These are phyloP conservation scores for Microbotryum intermedium DNA, from an alignment of 1,284 basidiomycete genomes.

Conservation along the genomic window DNA sequence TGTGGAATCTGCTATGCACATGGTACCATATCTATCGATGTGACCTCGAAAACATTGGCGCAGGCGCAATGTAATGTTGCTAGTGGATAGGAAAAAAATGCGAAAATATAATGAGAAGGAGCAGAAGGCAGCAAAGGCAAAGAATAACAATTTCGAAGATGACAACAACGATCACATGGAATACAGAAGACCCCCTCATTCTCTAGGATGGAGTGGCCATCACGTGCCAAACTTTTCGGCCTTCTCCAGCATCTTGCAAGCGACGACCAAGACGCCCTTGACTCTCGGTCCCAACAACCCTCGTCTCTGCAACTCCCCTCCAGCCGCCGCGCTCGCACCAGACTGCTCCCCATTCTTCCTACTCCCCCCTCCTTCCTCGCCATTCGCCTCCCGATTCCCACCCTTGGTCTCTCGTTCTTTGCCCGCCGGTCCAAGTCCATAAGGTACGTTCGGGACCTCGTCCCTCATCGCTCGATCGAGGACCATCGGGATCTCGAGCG, in stretches of 20 bases:
- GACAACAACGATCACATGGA: background rate
- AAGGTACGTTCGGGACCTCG: conserved; percentile 7
- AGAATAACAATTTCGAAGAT: background rate
- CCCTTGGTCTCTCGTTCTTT: background rate
- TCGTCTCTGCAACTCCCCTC: conserved; percentile 19
- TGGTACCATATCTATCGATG: too few species aligned
- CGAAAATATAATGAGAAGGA: background rate
- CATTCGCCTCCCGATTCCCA: background rate
- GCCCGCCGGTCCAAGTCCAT: background rate
- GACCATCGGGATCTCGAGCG: conserved; percentile 63
- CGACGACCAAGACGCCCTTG: conserved; percentile 31
- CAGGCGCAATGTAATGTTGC: background rate
- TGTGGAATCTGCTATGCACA: too few species aligned
- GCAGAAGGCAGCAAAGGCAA: background rate
- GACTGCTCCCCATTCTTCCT: conserved; percentile 1
- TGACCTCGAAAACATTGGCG: too few species aligned
- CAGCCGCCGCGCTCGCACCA: conserved; percentile 1
- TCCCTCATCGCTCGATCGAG: conserved; percentile 58
- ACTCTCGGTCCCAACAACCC: conserved; percentile 29
- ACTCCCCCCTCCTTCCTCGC: background rate
- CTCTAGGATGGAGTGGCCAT: background rate
- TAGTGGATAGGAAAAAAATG: background rate
- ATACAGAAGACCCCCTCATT: background rate
- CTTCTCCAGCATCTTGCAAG: conserved; percentile 31
- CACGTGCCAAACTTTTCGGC: conserved; percentile 21